Evolutionary conservation across 257 asterid species (phyloP), one percentile per base, ranked within the genome.

Genomic region (Solanum tarijense): DNA sequence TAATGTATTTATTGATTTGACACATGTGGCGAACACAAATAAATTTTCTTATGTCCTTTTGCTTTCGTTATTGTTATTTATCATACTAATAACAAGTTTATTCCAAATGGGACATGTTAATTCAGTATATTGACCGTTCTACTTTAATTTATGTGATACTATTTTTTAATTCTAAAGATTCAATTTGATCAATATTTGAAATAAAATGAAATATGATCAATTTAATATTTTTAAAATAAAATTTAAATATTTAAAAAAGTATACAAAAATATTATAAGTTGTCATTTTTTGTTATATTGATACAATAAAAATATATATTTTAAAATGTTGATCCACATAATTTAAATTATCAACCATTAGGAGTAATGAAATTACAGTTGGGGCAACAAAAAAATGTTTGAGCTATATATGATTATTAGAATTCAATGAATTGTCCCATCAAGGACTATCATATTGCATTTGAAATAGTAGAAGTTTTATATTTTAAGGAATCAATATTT

Each of bases 81-180:
- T 25, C 9, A 11, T 66, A 27, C 20, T 68, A 69, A 27, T 29
- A 13, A 69, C 75, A 69, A 29, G 23, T 69, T 69, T 69, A 29
- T 69, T 29, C 20, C 35, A 6, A 71, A 14, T 20, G 29, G 9
- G 8, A 34, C 46, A 21, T 34, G 27, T 35, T 73, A 34, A 73
- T 73, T 9, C 2, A 20, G 0, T 46, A 6, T 6, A 29, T 1
- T 6, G 8, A 1, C 1, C 1, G 1, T 12, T 12, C 1, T 13
- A 1, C 13, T 32, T 29, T 0, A 29, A 6, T 69, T 68, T 6
- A 68, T 13, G 21, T 68, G 21, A 68, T 12, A 5, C 0, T 27
- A 5, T 12, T 6, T n/a, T 6, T 69, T 3, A 18, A 2, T 69
- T 29, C 0, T 13, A 69, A 13, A 13, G 2, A 69, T 9, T 69